These are phyloP conservation scores for Paraphaeosphaeria sporulosa DNA, from an alignment of 2,329 filamentous ascomycete genomes.

Conservation along the genomic window DNA sequence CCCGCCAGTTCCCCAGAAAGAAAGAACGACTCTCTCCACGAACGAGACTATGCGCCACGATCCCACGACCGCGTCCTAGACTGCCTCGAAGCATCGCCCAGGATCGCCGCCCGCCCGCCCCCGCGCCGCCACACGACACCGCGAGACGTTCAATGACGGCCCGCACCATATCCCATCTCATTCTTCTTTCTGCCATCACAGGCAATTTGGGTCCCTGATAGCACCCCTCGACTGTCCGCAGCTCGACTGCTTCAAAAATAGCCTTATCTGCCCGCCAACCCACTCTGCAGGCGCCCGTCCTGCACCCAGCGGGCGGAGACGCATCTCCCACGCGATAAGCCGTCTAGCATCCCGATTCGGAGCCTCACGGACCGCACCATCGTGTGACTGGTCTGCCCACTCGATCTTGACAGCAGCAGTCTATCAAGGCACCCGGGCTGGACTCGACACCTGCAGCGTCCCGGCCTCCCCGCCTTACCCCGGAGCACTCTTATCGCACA, in stretches of 20 bases:
- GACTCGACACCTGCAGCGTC: no score
- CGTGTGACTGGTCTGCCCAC: constrained; percentile 39
- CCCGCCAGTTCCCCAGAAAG: constrained; percentile 20
- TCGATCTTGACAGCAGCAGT: constrained; percentile 26
- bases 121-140: constrained; percentile 14
- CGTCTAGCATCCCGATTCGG: constrained; percentile 37
- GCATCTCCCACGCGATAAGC: constrained; percentile 50
- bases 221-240: constrained; percentile 5
- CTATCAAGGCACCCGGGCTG: no score
- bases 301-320: constrained; percentile 18
- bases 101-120: constrained; percentile 22
- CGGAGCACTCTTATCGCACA: constrained; percentile 39
- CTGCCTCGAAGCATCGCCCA: constrained; percentile 20
- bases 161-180: constrained; percentile 52
- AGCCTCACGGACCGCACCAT: constrained; percentile 30
- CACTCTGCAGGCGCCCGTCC: constrained; percentile 5
- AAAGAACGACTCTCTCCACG: constrained; percentile 11
- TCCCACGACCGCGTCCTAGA: constrained; percentile 32
- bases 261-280: constrained; percentile 5
- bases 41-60: constrained; percentile 29
- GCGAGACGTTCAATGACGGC: constrained; percentile 51
- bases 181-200: constrained; percentile 50
- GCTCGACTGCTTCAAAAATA: not conserved
- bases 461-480: constrained; percentile 22
- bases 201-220: constrained; percentile 46